Conservation (phyloP, 805 yeast species). For the Wickerhamiella qilinensis region DNA sequence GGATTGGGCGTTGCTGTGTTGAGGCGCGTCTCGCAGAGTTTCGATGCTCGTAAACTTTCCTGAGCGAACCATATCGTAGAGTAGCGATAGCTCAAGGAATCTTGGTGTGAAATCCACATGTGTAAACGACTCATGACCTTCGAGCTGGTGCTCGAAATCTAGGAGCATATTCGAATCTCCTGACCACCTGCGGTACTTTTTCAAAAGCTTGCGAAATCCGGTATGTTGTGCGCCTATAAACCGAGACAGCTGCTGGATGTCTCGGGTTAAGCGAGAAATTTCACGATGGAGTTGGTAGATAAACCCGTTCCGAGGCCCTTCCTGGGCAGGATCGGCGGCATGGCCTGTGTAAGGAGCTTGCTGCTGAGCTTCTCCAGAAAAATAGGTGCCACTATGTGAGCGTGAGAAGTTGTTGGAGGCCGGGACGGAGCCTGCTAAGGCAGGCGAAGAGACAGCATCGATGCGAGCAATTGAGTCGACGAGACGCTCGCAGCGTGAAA, state of each 20-base stretch:
- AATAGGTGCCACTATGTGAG: too few relatives aligned
- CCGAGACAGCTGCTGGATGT: slow-evolving; percentile 49
- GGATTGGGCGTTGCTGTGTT: not conserved
- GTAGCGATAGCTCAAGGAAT: slow-evolving; percentile 41
- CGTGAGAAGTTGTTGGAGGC: not conserved
- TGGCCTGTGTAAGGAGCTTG: not conserved
- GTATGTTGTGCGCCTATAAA: slow-evolving; percentile 60
- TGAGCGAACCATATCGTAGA: slow-evolving; percentile 33
- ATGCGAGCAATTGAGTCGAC: slow-evolving; percentile 20
- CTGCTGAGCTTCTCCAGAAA: too few relatives aligned
- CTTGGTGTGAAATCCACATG: slow-evolving; percentile 43
- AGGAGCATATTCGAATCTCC: slow-evolving; percentile 16
- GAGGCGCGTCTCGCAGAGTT: not conserved
- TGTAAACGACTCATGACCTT: slow-evolving; percentile 39
- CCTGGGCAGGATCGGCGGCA: not conserved
- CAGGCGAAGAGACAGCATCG: not conserved
- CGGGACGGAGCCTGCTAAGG: not conserved
- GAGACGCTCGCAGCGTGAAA: slow-evolving; percentile 25
- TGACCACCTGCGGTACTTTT: slow-evolving; percentile 43
- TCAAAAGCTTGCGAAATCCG: slow-evolving; percentile 53
- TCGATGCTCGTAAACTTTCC: slow-evolving; percentile 8
- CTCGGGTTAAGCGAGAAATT: slow-evolving; percentile 29
- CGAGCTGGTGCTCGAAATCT: slow-evolving; percentile 20
- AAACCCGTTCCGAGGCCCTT: not conserved
- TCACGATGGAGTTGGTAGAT: slow-evolving; percentile 21